These are phyloP conservation scores for Brassica juncea DNA, from an alignment of 345 rosid species.

Conservation along the genomic window DNA sequence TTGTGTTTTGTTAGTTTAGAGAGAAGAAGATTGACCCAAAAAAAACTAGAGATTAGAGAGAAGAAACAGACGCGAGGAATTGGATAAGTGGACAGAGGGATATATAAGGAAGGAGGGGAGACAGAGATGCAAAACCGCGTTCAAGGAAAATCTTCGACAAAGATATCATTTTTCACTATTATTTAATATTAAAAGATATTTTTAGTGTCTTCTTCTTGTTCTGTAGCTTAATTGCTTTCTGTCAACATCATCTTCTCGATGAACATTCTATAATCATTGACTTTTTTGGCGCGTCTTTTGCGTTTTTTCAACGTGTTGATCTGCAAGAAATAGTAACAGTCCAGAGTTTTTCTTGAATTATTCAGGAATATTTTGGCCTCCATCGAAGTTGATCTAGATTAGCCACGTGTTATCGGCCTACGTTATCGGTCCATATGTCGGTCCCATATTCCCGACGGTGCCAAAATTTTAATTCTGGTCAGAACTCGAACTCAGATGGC, in stretches of 20 bases:
- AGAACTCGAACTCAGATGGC: too few species aligned
- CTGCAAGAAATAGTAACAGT: neutral
- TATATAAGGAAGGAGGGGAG: constrained; percentile 5
- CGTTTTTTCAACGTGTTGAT: neutral
- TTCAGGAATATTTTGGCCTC: too few species aligned
- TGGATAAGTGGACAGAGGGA: constrained; percentile 16
- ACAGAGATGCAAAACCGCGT: constrained; percentile 35
- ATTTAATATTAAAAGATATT: too few species aligned
- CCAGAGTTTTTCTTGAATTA: too few species aligned
- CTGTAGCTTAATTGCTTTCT: constrained; percentile 22
- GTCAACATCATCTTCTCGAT: constrained; percentile 19
- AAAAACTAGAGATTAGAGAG: neutral
- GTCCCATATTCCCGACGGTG: too few species aligned
- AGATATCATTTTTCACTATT: neutral
- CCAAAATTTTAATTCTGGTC: too few species aligned
- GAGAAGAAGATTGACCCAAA: neutral
- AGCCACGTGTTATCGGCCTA: too few species aligned
- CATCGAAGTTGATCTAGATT: too few species aligned
- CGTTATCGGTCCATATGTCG: too few species aligned
- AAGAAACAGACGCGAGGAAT: neutral
- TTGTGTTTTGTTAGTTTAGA: neutral
- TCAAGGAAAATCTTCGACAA: constrained; percentile 25
- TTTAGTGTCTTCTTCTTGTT: neutral
- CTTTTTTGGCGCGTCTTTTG: constrained; percentile 13
- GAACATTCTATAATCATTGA: constrained; percentile 11